phyloP scores from a whole-genome alignment of 768 basidiomycete genomes.

The Calvatia gigantea region DNA sequence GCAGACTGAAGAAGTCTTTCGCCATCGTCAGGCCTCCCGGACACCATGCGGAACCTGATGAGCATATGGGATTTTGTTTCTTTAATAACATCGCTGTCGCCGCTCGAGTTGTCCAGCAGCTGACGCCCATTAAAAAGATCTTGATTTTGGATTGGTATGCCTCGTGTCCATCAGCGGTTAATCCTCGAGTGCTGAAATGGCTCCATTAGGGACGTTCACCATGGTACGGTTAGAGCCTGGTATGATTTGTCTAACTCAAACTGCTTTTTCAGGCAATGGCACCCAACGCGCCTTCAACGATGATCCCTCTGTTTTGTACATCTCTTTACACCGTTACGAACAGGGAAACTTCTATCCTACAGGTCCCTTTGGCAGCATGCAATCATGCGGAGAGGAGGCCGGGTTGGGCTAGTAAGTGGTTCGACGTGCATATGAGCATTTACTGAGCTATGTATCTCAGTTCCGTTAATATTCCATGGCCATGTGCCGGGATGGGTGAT shows the following conservation, averaged over 20 bases:
- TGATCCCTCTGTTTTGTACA: conserved; percentile 87
- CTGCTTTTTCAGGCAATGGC: conserved; percentile 71
- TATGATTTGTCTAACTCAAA: neutral
- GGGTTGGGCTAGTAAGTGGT: conserved; percentile 81
- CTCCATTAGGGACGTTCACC: conserved; percentile 85
- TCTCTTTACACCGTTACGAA: conserved; percentile 95
- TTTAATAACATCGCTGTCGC: conserved; percentile 98
- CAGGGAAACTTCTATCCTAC: conserved; percentile 90
- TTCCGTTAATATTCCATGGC: conserved; percentile 97
- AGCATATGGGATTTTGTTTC: conserved; percentile 99
- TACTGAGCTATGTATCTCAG: conserved; percentile 33
- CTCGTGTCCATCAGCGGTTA: conserved; percentile 6
- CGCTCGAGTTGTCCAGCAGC: conserved; percentile 71
- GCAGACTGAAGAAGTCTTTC: conserved; percentile 79
- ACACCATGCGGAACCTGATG: conserved; percentile 97
- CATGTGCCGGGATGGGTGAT: conserved; percentile 81
- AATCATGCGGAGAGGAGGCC: conserved; percentile 78
- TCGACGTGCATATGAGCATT: neutral
- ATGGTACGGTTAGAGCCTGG: conserved; percentile 49
- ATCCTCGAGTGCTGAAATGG: neutral
- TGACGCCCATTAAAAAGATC: conserved; percentile 70
- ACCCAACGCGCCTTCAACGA: conserved; percentile 96
- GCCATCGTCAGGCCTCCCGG: conserved; percentile 97
- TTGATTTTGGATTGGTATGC: conserved; percentile 94
- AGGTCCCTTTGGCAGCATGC: conserved; percentile 84